phyloP scores from a whole-genome alignment of 192 early-diverging fungal species.

The Fimicolochytrium jonesii region DNA sequence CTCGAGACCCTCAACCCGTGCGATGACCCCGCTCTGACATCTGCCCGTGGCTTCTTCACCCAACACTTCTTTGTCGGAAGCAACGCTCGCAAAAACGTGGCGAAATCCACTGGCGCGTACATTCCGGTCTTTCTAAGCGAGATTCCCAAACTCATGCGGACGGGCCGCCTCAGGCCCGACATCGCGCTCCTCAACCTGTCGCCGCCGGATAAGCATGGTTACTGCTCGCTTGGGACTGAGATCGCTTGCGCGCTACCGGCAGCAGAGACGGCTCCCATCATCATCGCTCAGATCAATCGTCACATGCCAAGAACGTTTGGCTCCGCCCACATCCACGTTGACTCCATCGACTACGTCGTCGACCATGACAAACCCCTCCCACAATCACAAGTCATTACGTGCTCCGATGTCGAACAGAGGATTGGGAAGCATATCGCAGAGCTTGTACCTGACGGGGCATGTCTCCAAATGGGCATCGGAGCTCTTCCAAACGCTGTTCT shows the following conservation, averaged over 20 bases:
- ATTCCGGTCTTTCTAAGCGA: slow-evolving; percentile 41
- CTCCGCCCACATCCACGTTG: slow-evolving; percentile 38
- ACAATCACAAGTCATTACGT: background rate
- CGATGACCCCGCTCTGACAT: background rate
- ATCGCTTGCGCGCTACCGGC: slow-evolving; percentile 32
- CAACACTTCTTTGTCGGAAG: slow-evolving; percentile 49
- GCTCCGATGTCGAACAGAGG: slow-evolving; percentile 28
- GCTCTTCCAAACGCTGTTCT: slow-evolving; percentile 50
- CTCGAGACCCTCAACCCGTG: slow-evolving; percentile 40
- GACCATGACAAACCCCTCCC: slow-evolving; percentile 35
- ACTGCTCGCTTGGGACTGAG: slow-evolving; percentile 42
- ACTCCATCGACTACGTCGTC: slow-evolving; percentile 41
- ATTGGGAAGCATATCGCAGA: slow-evolving; percentile 45
- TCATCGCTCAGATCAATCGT: slow-evolving; percentile 52
- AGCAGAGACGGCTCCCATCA: slow-evolving; percentile 32
- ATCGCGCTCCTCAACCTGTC: slow-evolving; percentile 49
- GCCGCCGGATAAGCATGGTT: slow-evolving; percentile 49
- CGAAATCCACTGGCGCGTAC: slow-evolving; percentile 10
- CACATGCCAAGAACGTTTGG: slow-evolving; percentile 41
- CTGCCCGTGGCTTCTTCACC: slow-evolving; percentile 29
- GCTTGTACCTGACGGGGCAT: slow-evolving; percentile 44
- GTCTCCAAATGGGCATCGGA: slow-evolving; percentile 50
- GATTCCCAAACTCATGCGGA: slow-evolving; percentile 30
- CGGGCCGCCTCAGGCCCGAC: slow-evolving; percentile 30
- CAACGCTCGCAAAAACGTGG: slow-evolving; percentile 34